These are phyloP conservation scores for Euphrasia confusa DNA, from an alignment of 257 asterid species.

Conservation along the genomic window DNA sequence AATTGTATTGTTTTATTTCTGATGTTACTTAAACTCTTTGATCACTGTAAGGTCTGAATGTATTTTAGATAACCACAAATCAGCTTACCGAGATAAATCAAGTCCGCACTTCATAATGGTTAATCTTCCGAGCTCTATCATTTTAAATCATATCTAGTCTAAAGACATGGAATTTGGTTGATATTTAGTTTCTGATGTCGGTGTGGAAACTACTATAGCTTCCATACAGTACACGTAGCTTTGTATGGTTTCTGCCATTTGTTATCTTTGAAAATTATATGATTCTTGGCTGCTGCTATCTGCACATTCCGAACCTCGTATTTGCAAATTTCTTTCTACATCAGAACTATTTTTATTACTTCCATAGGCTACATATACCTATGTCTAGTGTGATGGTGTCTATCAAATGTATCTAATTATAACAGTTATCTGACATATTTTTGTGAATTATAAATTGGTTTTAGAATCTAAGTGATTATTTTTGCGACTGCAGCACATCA, in stretches of 20 bases:
- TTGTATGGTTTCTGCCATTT: too few relatives aligned
- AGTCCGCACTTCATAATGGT: neutral
- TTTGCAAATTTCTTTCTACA: neutral
- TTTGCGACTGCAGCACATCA: constrained; percentile 60
- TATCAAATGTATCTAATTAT: constrained; percentile 1
- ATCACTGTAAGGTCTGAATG: neutral
- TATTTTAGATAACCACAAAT: too few relatives aligned
- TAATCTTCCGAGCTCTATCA: neutral
- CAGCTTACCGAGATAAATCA: too few relatives aligned
- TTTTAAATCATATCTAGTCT: neutral
- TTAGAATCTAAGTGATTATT: neutral
- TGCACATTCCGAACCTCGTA: too few relatives aligned
- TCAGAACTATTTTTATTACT: neutral
- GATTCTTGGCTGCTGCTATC: too few relatives aligned
- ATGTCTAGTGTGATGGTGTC: neutral
- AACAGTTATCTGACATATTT: neutral
- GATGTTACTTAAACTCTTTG: neutral
- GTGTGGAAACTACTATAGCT: too few relatives aligned
- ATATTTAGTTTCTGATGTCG: too few relatives aligned
- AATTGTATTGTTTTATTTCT: neutral
- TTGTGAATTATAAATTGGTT: neutral
- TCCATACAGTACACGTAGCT: too few relatives aligned
- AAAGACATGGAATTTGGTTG: too few relatives aligned
- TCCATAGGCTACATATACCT: neutral
- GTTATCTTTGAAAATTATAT: too few relatives aligned